These are phyloP conservation scores for Sanghuangporus baumii DNA, from an alignment of 1,284 basidiomycete species.

Conservation along the genomic window DNA sequence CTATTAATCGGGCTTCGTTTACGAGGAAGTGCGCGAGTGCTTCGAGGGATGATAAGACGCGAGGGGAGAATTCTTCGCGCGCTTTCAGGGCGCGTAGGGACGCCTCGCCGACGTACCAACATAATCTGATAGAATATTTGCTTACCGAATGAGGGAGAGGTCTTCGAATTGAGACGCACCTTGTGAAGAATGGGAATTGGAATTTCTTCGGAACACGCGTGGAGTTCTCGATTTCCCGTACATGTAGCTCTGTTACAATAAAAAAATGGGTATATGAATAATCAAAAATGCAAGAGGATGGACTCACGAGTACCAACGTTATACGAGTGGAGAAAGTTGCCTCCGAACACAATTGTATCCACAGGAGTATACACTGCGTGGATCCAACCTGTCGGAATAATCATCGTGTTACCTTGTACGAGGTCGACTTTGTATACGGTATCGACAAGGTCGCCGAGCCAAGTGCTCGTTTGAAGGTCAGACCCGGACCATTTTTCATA, in stretches of 20 bases:
- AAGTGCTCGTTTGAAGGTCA: slow-evolving; percentile 79
- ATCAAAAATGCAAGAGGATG: not conserved
- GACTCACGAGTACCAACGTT: slow-evolving; percentile 68
- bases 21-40: slow-evolving; percentile 75
- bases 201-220: slow-evolving; percentile 96
- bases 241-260: slow-evolving; percentile 60
- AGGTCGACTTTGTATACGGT: slow-evolving; percentile 84
- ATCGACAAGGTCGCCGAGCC: slow-evolving; percentile 90
- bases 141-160: not conserved
- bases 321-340: slow-evolving; percentile 92
- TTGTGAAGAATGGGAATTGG: slow-evolving; percentile 83
- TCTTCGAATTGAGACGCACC: slow-evolving; percentile 38
- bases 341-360: slow-evolving; percentile 94
- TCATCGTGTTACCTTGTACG: slow-evolving; percentile 87
- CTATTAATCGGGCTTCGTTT: slow-evolving; percentile 65
- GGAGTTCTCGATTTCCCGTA: slow-evolving; percentile 87
- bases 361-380: slow-evolving; percentile 92
- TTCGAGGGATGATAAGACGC: slow-evolving; percentile 68
- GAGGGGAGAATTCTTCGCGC: slow-evolving; percentile 51
- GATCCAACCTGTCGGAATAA: slow-evolving; percentile 96
- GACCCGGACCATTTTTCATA: slow-evolving; percentile 89
- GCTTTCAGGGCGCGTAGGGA: slow-evolving; percentile 68
- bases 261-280: slow-evolving; percentile 3
- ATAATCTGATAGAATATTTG: slow-evolving; percentile 51
- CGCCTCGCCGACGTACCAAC: slow-evolving; percentile 86